Base-by-base conservation (phyloP, 2,329 filamentous ascomycete species). In the Zymoseptoria crescenta region DNA sequence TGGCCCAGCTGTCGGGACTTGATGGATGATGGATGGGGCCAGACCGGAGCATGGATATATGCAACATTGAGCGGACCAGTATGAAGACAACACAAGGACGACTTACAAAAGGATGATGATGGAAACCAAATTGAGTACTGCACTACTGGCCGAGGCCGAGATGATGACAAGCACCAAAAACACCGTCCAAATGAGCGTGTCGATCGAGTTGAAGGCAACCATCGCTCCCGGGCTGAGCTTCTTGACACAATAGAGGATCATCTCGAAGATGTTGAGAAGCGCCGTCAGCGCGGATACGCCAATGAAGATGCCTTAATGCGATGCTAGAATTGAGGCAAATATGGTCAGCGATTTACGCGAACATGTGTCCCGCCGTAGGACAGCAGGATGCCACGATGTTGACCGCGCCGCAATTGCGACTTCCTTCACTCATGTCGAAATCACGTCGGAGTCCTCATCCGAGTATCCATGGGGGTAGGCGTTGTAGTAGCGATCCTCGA, bases 41-140 rank as follows among this genome's bases (percentile, higher is more conserved):
- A 51, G 13, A 51, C 10, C 10, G 13, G 49, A 51, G 49, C 20
- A 24, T 51, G 27, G 49, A 20, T 50, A 8, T 24, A 5, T 9
- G 49, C 49, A 50, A 5, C 49, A 5, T 49, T 16, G 45, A 49
- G 19, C 16, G 45, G 19, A 16, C 45, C 45, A 27, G 29, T 6
- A 30, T 30, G 29, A 10, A 2, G 8, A 30, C 29, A 10, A 30
- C 8, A 6, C 29, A 10, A 30, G 8, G 8, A 30, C 29, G 29
- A 67, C 74, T 62, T 65, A 76, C 74, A 76, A 71, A 51, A 75
- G 64, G 49, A 74, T 66, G 19, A 68, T 56, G 16, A 63, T 54
- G 20, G 64, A 63, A 35, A 70, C 62, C 57, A 67, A 61, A 8
- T 56, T 61, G 9, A 64, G 54, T 8, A 30, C 59, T 27, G 57